These are phyloP conservation scores for Talaromyces stipitatus DNA, from an alignment of 495 filamentous ascomycete species.

Conservation along the genomic window DNA sequence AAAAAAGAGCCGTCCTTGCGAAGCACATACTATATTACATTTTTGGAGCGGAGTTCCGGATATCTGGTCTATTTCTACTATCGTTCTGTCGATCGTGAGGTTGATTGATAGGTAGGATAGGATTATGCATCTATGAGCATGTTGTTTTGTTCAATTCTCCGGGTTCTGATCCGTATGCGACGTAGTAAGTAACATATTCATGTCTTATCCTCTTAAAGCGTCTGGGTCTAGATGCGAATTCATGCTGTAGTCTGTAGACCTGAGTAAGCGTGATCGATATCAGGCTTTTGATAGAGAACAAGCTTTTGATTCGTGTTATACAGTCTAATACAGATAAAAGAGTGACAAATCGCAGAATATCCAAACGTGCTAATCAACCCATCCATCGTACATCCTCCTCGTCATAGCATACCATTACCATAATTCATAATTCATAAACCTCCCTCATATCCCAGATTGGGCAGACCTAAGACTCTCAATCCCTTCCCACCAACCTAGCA, in stretches of 20 bases:
- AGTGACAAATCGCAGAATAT: too few relatives aligned
- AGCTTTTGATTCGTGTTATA: background rate
- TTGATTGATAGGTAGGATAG: too few relatives aligned
- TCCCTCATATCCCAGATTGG: background rate
- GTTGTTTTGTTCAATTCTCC: background rate
- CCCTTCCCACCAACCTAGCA: conserved; percentile 8
- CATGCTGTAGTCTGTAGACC: too few relatives aligned
- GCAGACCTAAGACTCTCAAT: too few relatives aligned
- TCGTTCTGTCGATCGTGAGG: too few relatives aligned
- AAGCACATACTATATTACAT: background rate
- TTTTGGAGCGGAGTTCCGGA: conserved; percentile 64
- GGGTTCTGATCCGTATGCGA: background rate
- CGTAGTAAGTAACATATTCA: too few relatives aligned
- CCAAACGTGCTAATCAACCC: background rate
- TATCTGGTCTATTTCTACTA: conserved; percentile 51
- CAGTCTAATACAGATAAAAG: background rate
- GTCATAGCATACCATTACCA: background rate
- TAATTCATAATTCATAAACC: background rate
- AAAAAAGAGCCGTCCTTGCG: background rate
- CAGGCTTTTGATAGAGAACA: too few relatives aligned
- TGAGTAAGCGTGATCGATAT: too few relatives aligned
- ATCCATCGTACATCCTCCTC: background rate
- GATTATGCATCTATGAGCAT: conserved; percentile 5
- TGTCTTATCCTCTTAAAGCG: too few relatives aligned
- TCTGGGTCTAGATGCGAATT: too few relatives aligned